Conservation (phyloP, 768 basidiomycete genomes). For the Podaxis sp. region DNA sequence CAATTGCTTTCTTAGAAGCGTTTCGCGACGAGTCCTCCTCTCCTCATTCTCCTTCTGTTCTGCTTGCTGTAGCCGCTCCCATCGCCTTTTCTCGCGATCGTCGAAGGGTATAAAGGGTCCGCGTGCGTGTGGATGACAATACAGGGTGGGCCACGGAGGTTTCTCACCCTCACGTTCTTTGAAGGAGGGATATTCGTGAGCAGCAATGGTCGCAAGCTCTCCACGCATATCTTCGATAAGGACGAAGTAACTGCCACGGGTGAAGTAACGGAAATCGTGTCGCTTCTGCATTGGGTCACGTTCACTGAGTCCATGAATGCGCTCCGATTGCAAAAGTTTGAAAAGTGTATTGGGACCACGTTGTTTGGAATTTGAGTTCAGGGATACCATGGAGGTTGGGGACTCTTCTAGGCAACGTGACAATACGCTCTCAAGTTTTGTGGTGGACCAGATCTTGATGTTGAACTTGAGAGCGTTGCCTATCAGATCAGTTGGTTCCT, state of each 20-base stretch:
- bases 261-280: constrained; percentile 87
- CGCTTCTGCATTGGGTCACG: constrained; percentile 89
- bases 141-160: constrained; percentile 79
- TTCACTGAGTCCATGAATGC: constrained; percentile 83
- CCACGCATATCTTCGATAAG: constrained; percentile 89
- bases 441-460: constrained; percentile 85
- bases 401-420: constrained; percentile 55
- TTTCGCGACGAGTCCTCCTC: constrained; percentile 2
- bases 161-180: constrained; percentile 49
- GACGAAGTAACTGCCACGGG: constrained; percentile 70
- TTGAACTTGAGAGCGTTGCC: constrained; percentile 65
- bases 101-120: constrained; percentile 78
- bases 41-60: constrained; percentile 45
- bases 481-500: constrained; percentile 45
- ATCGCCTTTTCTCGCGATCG: constrained; percentile 66
- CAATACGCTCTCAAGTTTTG: constrained; percentile 70
- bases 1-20: background rate
- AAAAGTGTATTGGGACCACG: constrained; percentile 41
- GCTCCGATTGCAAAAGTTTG: constrained; percentile 75
- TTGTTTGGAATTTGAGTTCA: constrained; percentile 28
- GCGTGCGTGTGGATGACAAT: constrained; percentile 71
- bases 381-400: constrained; percentile 21
- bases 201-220: constrained; percentile 80
- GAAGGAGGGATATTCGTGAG: constrained; percentile 71
- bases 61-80: constrained; percentile 54